Base-by-base conservation (phyloP, 1,284 basidiomycete species). In the Heliocybe sulcata region DNA sequence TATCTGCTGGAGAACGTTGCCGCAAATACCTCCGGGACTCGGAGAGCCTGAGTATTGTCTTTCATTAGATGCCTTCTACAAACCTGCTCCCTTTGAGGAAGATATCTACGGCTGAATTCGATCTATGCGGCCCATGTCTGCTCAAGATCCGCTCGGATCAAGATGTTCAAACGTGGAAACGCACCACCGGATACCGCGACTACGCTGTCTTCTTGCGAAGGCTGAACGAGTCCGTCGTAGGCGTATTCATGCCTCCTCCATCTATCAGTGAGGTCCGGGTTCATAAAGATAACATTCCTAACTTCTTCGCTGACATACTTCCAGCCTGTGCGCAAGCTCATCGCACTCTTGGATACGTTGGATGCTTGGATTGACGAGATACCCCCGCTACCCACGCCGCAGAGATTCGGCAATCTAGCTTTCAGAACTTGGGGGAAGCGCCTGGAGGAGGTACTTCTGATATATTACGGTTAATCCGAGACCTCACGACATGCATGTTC, bases 341-440 rank as follows among this genome's bases (percentile, higher is more conserved):
- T 92, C 2, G 56, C 58, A 0, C 68, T 95, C 54, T 75, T 99
- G 2, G 80, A 90, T 56, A 72, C 73, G n/a, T 72, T 98, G 52
- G 81, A 87, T 60, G 57, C 60, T 0, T 95, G 92, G 92, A 86
- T 95, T 11, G 81, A 89, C 50, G 85, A 89, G 31, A 91, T 94
- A 11, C 92, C 92, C 2, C 85, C 89, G 0, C 77, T 83, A 2
- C 71, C 81, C n/a, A 84, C 85, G 4, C 86, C 90, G 1, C 97
- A 98, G 65, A 80, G 97, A 1, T 99, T 96, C 64, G 97, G 96
- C 2, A 98, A 99, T 69, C 80, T 94, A 6, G 88, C 93, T 0
- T 99, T 99, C 66, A 78, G 95, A 53, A 81, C 81, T 6, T 99
- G 95, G 89, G 91, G 92, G 0, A 76, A 77, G 55, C 79, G 87